A percentile compares a stretch with the other conserved stretches of the same genome.
These are phyloP conservation scores for Pseudonitzschia pungens DNA, from an alignment of 108 stramenopile genomes.

Conservation along the genomic window DNA sequence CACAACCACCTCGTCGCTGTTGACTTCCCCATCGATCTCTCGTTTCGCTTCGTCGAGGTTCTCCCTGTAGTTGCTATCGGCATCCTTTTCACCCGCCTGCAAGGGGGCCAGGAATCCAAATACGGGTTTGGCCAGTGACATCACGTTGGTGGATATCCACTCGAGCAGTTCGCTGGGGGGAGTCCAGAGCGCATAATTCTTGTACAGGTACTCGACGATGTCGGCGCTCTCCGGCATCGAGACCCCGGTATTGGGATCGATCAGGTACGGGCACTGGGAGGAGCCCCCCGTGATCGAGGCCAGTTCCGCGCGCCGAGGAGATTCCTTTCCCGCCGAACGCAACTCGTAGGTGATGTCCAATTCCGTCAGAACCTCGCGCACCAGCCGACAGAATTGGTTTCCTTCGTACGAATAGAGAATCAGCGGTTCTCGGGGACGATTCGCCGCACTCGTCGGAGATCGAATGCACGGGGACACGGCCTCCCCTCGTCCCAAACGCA, in stretches of 20 bases:
- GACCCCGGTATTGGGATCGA: constrained; percentile 85
- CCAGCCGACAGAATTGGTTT: constrained; percentile 85
- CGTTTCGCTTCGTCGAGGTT: constrained; percentile 39
- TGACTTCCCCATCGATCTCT: constrained; percentile 45
- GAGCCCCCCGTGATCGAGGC: constrained; percentile 62
- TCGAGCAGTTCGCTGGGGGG: constrained; percentile 64
- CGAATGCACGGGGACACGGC: constrained; percentile 27
- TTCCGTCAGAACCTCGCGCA: constrained; percentile 87
- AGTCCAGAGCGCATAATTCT: constrained; percentile 69
- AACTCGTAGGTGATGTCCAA: constrained; percentile 83
- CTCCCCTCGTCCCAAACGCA: constrained; percentile 33
- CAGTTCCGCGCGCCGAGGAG: constrained; percentile 73
- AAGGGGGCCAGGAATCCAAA: constrained; percentile 48
- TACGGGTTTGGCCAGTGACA: constrained; percentile 48
- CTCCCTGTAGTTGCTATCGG: constrained; percentile 33
- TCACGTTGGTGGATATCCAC: constrained; percentile 45
- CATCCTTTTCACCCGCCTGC: constrained; percentile 57
- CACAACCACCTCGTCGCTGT: constrained; percentile 42
- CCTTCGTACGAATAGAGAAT: constrained; percentile 72
- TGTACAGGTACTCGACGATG: constrained; percentile 81
- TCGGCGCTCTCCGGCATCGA: constrained; percentile 78
- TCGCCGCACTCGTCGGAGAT: background rate
- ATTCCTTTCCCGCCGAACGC: constrained; percentile 70
- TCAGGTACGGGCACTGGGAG: constrained; percentile 81
- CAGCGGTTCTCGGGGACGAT: constrained; percentile 34